Percentiles rank a stretch among this genome's conserved stretches.
Evolutionary conservation across 2,329 filamentous ascomycete genomes (phyloP).

Genomic region (Phyllosticta citriasiana): DNA sequence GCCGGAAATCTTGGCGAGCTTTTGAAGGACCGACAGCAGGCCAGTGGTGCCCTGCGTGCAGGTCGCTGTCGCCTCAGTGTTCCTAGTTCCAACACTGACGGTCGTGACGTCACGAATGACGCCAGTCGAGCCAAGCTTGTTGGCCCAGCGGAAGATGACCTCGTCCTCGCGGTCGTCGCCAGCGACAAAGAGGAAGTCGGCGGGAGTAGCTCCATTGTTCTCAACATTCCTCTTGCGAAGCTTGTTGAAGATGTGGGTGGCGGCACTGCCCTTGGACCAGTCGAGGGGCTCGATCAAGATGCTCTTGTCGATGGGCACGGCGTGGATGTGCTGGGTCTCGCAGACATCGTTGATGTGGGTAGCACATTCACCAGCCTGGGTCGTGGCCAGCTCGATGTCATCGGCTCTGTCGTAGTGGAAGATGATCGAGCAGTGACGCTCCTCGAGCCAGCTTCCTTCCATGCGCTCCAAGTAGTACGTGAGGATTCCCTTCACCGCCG

Average conservation of each 20-base stretch:
- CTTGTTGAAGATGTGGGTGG: slow-evolving; percentile 57
- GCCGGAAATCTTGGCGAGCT: slow-evolving; percentile 28
- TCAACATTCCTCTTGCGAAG: slow-evolving; percentile 15
- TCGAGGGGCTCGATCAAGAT: slow-evolving; percentile 77
- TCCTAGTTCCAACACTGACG: slow-evolving; percentile 76
- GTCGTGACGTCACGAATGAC: slow-evolving; percentile 56
- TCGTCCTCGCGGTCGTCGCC: slow-evolving; percentile 92
- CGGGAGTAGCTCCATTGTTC: slow-evolving; percentile 29
- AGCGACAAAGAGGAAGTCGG: slow-evolving; percentile 82
- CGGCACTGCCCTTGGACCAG: slow-evolving; percentile 81
- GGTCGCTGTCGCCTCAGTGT: slow-evolving; percentile 78
- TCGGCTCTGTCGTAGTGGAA: slow-evolving; percentile 83
- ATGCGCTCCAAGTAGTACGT: slow-evolving; percentile 85
- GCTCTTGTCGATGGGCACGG: slow-evolving; percentile 67
- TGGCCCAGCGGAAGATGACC: slow-evolving; percentile 89
- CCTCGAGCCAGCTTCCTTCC: slow-evolving; percentile 78
- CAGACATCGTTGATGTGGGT: slow-evolving; percentile 94
- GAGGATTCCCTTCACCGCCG: slow-evolving; percentile 68
- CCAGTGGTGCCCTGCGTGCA: slow-evolving; percentile 87
- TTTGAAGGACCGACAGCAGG: slow-evolving; percentile 48
- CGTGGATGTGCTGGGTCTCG: slow-evolving; percentile 71
- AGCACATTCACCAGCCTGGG: slow-evolving; percentile 80
- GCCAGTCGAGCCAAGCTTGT: slow-evolving; percentile 52
- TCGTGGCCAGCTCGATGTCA: slow-evolving; percentile 62
- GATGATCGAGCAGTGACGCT: slow-evolving; percentile 81